Base-by-base conservation (phyloP, 2,329 filamentous ascomycete genomes). In the Lasiodiplodia hormozganensis region DNA sequence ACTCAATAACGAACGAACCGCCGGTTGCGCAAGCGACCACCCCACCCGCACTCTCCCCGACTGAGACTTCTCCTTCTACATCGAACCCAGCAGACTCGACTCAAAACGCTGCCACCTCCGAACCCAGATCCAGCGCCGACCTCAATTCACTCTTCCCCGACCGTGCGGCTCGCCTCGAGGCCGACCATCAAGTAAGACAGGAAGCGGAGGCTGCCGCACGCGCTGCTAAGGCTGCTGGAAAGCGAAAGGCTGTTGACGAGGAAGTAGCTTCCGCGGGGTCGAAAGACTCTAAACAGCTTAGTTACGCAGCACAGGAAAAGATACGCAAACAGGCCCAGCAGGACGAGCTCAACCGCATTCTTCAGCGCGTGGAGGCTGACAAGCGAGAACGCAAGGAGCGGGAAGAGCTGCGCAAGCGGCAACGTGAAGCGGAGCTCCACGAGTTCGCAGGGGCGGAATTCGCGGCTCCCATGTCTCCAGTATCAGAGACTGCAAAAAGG, bases 331-430 rank as follows among this genome's bases (percentile, higher is more conserved):
- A 87, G 67, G 87, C 92, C 70, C 87, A 89, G 2, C 85, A 87
- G 56, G 86, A 90, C 54, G 92, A 96, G 75, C 85, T 90, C 47
- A 86, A 88, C 68, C 86, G 92, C 1, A 90, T 96, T 65, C 84
- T 94, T 54, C 88, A 88, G 71, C 88, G 89, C 49, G 94, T 96
- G 70, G 90, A 93, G 74, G 88, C 90, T 69, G 93, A 96, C 80
- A 92, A 91, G 76, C 85, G 85, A 12, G 90, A 89, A 70, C 86
- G 92, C 16, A 88, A 86, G 70, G 76, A 76, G 23, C 74, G 76
- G 52, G 77, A 75, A 31, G 77, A 79, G 69, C 71, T 71, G 62
- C 75, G 72, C 43, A 78, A 75, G 70, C 73, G 72, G 68, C 82
- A 82, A 73, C 74, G 77, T 47, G 64, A 62, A 36, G 68, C 51